Base-by-base conservation (phyloP, 2,329 filamentous ascomycete genomes). In the Penicillium capsulatum region DNA sequence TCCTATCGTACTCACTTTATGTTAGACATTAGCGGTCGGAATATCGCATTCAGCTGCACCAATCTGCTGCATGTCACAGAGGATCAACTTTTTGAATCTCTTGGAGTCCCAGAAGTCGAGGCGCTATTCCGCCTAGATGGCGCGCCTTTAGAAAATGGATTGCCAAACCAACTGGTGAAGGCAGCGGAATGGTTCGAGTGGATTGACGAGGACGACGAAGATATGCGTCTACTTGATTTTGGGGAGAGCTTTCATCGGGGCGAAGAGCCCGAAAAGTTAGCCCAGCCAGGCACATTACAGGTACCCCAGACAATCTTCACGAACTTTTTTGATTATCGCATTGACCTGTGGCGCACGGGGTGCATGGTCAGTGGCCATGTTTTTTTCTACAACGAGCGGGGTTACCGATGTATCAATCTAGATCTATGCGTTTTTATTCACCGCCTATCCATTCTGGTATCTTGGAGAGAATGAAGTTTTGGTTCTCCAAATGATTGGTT, bases 251-350 rank as follows among this genome's bases (percentile, higher is more conserved):
- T 54, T 38, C 38, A 40, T 10, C 42, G 44, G 37, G 45, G 43
- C 42, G 29, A 41, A 31, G 53, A 51, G 47, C 54, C 45, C 42
- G 2, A 44, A 30, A 47, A 15, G 14, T 43, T 58, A 5, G 50
- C 47, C 17, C 46, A 57, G 35, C 58, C 58, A 7, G 38, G 53
- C 24, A 36, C 30, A 30, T 54, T 64, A 20, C 47, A 45, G 20
- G 58, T 51, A 11, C 61, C 53, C 3, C 60, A 65, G 43, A 51
- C 57, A 1, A 58, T 64, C 42, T 55, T 64, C 30, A 53, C 51
- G 1, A 44, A 59, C 20, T 15, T 7, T 5, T 60, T 66, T 52
- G 51, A 54, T 44, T 53, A 46, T 33, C 47, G 52, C 2, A 58
- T 64, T 37, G 60, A 66, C 19, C 48, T 65, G 22, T 66, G 56